phyloP scores from a whole-genome alignment of 768 basidiomycete species.

The Porpolomopsis calyptriformis region DNA sequence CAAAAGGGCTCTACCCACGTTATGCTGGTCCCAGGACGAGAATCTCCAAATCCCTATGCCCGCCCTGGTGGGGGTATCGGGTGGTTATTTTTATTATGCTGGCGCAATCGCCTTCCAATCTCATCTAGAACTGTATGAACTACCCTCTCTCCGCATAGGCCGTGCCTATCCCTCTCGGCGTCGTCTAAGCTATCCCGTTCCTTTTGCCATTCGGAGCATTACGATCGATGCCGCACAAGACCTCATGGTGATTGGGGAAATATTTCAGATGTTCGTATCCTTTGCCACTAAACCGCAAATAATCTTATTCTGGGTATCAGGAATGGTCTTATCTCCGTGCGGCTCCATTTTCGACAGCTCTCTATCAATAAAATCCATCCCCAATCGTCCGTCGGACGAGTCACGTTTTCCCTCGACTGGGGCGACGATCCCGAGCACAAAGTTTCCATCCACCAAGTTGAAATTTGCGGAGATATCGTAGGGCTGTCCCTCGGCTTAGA shows the following conservation, averaged over 20 bases:
- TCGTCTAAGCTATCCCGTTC: constrained; percentile 35
- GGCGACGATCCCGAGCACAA: constrained; percentile 13
- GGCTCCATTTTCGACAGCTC: constrained; percentile 45
- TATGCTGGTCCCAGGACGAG: constrained; percentile 38
- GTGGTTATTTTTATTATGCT: constrained; percentile 37
- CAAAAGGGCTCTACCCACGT: constrained; percentile 38
- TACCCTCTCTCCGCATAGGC: constrained; percentile 36
- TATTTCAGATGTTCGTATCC: constrained; percentile 24
- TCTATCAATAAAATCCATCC: constrained; percentile 48
- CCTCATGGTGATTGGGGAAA: constrained; percentile 34
- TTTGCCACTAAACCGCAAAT: neutral
- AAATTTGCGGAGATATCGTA: constrained; percentile 2
- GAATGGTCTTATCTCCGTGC: constrained; percentile 31
- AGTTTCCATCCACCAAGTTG: constrained; percentile 6
- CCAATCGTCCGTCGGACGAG: constrained; percentile 22
- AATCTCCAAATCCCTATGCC: constrained; percentile 30
- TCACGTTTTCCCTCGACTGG: neutral
- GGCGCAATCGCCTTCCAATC: constrained; percentile 27
- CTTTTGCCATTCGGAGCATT: constrained; percentile 31
- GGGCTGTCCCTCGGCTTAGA: neutral
- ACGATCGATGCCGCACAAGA: constrained; percentile 36
- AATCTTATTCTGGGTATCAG: constrained; percentile 5
- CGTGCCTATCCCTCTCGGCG: constrained; percentile 30
- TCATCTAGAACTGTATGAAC: constrained; percentile 34
- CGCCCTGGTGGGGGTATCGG: constrained; percentile 31